phyloP scores from a whole-genome alignment of 2,329 filamentous ascomycete genomes.

The Lasiodiplodia citricola region DNA sequence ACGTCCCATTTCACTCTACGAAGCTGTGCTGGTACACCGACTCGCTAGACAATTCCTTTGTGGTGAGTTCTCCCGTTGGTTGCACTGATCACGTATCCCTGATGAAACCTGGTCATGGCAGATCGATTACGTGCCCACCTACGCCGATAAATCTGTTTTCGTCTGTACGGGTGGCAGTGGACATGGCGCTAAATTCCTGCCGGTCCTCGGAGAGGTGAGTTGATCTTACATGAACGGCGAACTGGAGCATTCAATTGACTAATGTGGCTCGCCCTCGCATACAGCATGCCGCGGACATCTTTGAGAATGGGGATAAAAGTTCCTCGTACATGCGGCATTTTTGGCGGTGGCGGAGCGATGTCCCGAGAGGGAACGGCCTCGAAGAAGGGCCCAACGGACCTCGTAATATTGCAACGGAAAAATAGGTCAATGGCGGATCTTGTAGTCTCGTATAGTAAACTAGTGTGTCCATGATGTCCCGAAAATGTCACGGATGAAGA shows the following conservation, averaged over 20 bases:
- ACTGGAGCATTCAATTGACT: background rate
- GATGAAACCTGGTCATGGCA: background rate
- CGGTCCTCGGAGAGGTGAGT: conserved; percentile 8
- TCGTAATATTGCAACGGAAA: background rate
- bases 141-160: background rate
- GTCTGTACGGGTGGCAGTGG: conserved; percentile 5
- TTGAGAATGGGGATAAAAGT: background rate
- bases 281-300: background rate
- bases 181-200: conserved; percentile 9
- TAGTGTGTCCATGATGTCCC: no score
- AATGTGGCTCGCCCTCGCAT: background rate
- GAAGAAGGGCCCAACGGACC: background rate
- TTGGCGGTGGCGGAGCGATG: background rate
- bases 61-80: background rate
- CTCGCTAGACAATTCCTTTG: conserved; percentile 4
- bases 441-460: background rate
- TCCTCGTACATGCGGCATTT: conserved; percentile 10
- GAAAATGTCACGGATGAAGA: no score
- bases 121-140: background rate
- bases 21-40: conserved; percentile 12
- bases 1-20: background rate
- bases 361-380: conserved; percentile 1
- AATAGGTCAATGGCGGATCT: background rate
- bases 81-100: no score
- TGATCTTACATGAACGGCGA: background rate